Evolutionary conservation across 352 stramenopile genomes (phyloP).

Genomic region (Phytophthora sp.): DNA sequence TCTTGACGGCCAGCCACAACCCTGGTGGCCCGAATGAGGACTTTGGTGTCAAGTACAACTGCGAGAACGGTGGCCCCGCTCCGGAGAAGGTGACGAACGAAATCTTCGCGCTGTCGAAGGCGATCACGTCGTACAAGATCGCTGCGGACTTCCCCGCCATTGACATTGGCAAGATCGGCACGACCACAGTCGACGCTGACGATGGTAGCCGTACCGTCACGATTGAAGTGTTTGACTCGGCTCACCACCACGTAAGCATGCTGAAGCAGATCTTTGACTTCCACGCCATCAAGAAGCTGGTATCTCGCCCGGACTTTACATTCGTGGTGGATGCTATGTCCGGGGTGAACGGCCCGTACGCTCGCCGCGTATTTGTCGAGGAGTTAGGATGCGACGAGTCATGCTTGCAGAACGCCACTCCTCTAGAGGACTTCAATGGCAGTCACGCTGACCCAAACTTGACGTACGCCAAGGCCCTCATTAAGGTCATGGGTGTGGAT

Average conservation of each 20-base stretch:
- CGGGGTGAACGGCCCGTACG: slow-evolving; percentile 97
- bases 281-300: slow-evolving; percentile 91
- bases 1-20: slow-evolving; percentile 99
- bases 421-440: slow-evolving; percentile 97
- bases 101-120: slow-evolving; percentile 96
- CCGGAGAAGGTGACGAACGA: slow-evolving; percentile 97
- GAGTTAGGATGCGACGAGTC: slow-evolving; percentile 90
- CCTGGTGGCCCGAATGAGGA: slow-evolving; percentile 97
- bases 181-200: slow-evolving; percentile 77
- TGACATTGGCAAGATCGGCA: slow-evolving; percentile 75
- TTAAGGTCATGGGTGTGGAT: slow-evolving; percentile 96
- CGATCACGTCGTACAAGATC: slow-evolving; percentile 96
- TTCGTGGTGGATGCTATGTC: slow-evolving; percentile 99
- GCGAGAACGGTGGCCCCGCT: slow-evolving; percentile 96
- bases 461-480: slow-evolving; percentile 97
- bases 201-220: slow-evolving; percentile 92
- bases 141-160: slow-evolving; percentile 82
- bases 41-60: slow-evolving; percentile 99
- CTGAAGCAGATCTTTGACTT: slow-evolving; percentile 99
- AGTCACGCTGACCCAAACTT: slow-evolving; percentile 99
- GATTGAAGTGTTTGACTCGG: slow-evolving; percentile 97
- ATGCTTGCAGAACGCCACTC: slow-evolving; percentile 92
- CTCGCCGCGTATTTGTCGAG: slow-evolving; percentile 95
- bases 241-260: slow-evolving; percentile 95
- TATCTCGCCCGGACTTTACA: slow-evolving; percentile 93